A percentile compares a stretch with the other conserved stretches of the same genome.
phyloP scores from a whole-genome alignment of 108 stramenopile genomes.

The Schizochytrium sp. region DNA sequence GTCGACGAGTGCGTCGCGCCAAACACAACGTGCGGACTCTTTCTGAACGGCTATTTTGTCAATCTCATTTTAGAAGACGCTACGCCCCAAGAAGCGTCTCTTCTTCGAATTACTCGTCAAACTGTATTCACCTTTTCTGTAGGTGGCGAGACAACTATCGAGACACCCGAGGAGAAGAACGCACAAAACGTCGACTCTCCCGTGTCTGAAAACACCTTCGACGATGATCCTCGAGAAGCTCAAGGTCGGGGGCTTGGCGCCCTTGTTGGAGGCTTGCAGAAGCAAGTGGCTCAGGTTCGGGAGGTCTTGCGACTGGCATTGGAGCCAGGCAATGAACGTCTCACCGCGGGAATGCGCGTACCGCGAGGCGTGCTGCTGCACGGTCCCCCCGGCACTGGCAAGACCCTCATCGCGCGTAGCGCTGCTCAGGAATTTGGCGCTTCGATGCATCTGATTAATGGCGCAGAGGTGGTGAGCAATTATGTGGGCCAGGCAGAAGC shows the following conservation, averaged over 20 bases:
- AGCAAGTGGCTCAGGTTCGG: neutral
- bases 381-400: constrained; percentile 95
- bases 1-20: neutral
- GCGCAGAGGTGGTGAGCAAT: constrained; percentile 91
- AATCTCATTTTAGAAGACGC: neutral
- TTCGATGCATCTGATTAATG: constrained; percentile 86
- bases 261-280: neutral
- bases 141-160: neutral
- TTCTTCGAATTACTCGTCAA: neutral
- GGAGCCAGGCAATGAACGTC: neutral
- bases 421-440: constrained; percentile 92
- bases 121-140: neutral
- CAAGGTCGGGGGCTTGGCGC: neutral
- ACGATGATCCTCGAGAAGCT: neutral
- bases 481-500: constrained; percentile 93
- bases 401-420: constrained; percentile 89
- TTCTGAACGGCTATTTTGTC: neutral
- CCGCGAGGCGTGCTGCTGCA: constrained; percentile 67
- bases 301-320: neutral
- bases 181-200: neutral
- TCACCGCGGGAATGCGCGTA: neutral
- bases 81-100: neutral
- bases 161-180: neutral
- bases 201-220: neutral
- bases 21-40: neutral